Evolutionary conservation across 192 early-diverging fungal genomes (phyloP).

Genomic region (Dissophora globulifera): DNA sequence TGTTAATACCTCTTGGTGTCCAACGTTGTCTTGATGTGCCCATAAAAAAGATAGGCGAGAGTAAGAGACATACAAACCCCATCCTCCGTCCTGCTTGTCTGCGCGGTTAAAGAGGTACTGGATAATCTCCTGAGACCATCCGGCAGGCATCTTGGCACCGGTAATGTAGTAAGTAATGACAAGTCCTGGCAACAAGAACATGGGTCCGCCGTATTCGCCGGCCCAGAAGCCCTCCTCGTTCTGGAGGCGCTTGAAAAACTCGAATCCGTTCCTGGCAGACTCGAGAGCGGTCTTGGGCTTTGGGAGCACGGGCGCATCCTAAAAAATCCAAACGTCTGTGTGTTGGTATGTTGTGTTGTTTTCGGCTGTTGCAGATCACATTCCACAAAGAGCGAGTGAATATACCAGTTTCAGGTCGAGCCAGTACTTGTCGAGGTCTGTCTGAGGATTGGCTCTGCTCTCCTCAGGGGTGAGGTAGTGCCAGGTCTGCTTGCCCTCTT

Average conservation of each 20-base stretch:
- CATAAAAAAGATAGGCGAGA: neutral
- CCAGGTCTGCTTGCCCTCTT: slow-evolving; percentile 94
- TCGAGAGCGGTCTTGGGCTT: slow-evolving; percentile 77
- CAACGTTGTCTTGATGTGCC: too few relatives aligned
- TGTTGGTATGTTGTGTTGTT: neutral
- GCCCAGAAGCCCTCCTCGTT: slow-evolving; percentile 95
- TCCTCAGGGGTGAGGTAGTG: slow-evolving; percentile 76
- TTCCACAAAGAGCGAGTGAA: too few relatives aligned
- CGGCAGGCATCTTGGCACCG: slow-evolving; percentile 69
- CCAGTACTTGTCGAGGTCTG: slow-evolving; percentile 87
- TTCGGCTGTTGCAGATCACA: too few relatives aligned
- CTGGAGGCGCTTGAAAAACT: slow-evolving; percentile 89
- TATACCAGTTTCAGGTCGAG: slow-evolving; percentile 75
- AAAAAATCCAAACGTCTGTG: slow-evolving; percentile 2
- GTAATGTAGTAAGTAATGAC: slow-evolving; percentile 92
- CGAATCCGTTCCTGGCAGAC: slow-evolving; percentile 90
- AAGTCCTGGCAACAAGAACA: slow-evolving; percentile 95
- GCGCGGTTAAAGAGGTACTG: slow-evolving; percentile 90
- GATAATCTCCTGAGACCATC: slow-evolving; percentile 79
- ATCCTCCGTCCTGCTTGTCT: slow-evolving; percentile 89
- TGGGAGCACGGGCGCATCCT: slow-evolving; percentile 65
- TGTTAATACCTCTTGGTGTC: too few relatives aligned
- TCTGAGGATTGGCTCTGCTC: slow-evolving; percentile 74
- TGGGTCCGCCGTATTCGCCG: slow-evolving; percentile 96
- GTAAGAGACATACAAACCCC: slow-evolving; percentile 84